These are phyloP conservation scores for Paxillus ammoniavirescens DNA, from an alignment of 768 basidiomycete species.

Conservation along the genomic window DNA sequence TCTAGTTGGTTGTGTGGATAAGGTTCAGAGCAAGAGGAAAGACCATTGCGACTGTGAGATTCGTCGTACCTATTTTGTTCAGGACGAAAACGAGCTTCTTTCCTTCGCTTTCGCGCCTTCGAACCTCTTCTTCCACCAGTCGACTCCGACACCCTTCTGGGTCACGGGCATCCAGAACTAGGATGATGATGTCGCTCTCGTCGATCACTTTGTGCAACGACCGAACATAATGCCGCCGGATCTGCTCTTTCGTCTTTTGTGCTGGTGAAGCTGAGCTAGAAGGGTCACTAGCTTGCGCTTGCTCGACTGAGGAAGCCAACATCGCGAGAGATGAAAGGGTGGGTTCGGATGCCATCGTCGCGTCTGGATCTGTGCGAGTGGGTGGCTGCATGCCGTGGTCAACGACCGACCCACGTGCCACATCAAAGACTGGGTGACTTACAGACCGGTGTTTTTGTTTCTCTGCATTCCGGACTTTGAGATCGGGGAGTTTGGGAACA, in stretches of 20 bases:
- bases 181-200: conserved; percentile 85
- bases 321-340: conserved; percentile 61
- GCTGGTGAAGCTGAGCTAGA: conserved; percentile 30
- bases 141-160: conserved; percentile 91
- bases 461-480: conserved; percentile 58
- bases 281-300: conserved; percentile 7
- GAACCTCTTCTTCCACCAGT: conserved; percentile 92
- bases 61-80: conserved; percentile 88
- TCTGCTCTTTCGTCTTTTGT: conserved; percentile 64
- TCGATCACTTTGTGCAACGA: conserved; percentile 91
- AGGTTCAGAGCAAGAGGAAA: background rate
- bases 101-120: conserved; percentile 79
- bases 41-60: background rate
- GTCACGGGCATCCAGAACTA: conserved; percentile 91
- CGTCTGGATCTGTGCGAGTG: conserved; percentile 44
- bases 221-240: conserved; percentile 72
- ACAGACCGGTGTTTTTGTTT: conserved; percentile 45
- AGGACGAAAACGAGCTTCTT: conserved; percentile 92
- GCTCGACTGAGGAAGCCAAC: conserved; percentile 39
- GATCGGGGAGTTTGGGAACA: conserved; percentile 75
- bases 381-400: conserved; percentile 17
- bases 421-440: conserved; percentile 19
- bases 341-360: conserved; percentile 72
- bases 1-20: conserved; percentile 44
- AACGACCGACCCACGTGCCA: background rate